phyloP scores from a whole-genome alignment of 2,329 filamentous ascomycete genomes.

The Magnaporthiopsis poae region DNA sequence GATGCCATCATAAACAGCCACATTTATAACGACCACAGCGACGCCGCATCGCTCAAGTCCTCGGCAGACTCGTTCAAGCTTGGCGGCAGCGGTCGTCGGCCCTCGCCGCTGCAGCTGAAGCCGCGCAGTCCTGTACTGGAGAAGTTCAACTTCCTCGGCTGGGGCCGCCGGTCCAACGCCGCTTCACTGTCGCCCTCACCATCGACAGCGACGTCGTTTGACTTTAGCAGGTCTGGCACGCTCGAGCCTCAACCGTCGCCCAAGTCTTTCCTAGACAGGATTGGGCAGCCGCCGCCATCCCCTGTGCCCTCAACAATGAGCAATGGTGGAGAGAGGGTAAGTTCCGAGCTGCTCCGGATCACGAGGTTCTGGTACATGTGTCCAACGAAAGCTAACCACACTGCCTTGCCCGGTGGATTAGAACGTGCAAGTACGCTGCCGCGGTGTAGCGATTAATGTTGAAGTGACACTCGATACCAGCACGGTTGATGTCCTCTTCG shows the following conservation, averaged over 20 bases:
- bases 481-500: slow-evolving; percentile 59
- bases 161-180: slow-evolving; percentile 30
- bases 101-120: slow-evolving; percentile 17
- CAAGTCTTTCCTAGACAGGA: slow-evolving; percentile 10
- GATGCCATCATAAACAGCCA: slow-evolving; percentile 9
- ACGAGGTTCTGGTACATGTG: background rate
- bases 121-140: slow-evolving; percentile 34
- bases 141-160: slow-evolving; percentile 37
- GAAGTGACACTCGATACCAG: slow-evolving; percentile 67
- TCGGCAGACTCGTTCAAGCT: background rate
- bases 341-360: slow-evolving; percentile 18
- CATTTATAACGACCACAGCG: slow-evolving; percentile 12
- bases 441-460: slow-evolving; percentile 59
- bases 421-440: slow-evolving; percentile 52
- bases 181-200: slow-evolving; percentile 24
- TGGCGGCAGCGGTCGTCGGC: slow-evolving; percentile 15
- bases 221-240: slow-evolving; percentile 25
- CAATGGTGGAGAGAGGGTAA: slow-evolving; percentile 67
- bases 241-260: slow-evolving; percentile 18
- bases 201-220: slow-evolving; percentile 21
- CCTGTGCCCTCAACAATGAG: slow-evolving; percentile 51
- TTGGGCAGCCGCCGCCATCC: slow-evolving; percentile 3
- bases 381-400: background rate
- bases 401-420: background rate
- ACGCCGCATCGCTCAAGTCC: background rate